Conservation (phyloP, 495 filamentous ascomycete genomes). For the Penicillium crystallinum region DNA sequence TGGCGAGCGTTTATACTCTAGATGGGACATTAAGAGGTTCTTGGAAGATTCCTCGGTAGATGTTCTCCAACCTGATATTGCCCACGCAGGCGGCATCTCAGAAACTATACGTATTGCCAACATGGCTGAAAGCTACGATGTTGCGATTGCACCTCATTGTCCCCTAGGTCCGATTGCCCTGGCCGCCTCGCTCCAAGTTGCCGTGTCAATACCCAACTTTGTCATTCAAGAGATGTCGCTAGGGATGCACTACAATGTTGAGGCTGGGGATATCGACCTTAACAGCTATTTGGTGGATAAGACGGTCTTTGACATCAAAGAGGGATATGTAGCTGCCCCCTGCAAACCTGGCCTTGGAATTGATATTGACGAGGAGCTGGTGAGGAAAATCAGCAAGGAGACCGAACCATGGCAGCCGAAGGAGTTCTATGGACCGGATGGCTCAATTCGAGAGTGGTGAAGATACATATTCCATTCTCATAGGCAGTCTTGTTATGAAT, state of each 20-base stretch:
- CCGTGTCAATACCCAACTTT: constrained; percentile 63
- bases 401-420: constrained; percentile 55
- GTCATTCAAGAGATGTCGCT: constrained; percentile 79
- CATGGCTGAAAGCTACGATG: constrained; percentile 75
- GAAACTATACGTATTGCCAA: constrained; percentile 66
- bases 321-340: constrained; percentile 62
- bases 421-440: constrained; percentile 66
- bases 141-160: constrained; percentile 74
- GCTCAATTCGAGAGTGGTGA: constrained; percentile 73
- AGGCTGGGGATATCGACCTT: constrained; percentile 58
- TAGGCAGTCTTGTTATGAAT: too few relatives aligned
- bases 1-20: constrained; percentile 67
- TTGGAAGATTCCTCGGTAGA: constrained; percentile 66
- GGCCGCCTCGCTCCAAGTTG: constrained; percentile 69
- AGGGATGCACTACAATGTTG: constrained; percentile 75
- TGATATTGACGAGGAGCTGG: constrained; percentile 65
- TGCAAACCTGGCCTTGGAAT: constrained; percentile 66
- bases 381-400: constrained; percentile 50
- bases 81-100: constrained; percentile 73
- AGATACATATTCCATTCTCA: background rate
- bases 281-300: constrained; percentile 63
- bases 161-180: constrained; percentile 73
- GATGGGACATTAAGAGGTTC: constrained; percentile 75
- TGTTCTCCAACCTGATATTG: constrained; percentile 72
- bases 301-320: constrained; percentile 57